Evolutionary conservation across 148 eudicot genomes (phyloP), one percentile per base, ranked within the genome.

Genomic region (Rhododendron molle): DNA sequence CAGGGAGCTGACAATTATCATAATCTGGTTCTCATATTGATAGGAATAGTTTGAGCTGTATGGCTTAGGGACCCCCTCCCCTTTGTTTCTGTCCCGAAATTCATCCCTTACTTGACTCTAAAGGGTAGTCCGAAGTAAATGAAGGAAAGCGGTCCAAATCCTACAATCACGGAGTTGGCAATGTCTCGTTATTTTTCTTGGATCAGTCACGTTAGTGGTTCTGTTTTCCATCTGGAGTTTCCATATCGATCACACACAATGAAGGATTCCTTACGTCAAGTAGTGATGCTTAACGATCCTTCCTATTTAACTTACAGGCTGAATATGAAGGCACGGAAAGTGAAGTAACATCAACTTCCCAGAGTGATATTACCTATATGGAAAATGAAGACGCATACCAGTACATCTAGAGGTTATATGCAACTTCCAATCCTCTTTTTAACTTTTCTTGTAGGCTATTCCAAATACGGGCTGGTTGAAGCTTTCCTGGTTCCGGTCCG

Each of bases 261-360:
- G 67, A 80, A 7, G 83, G 44, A 30, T 80, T 38, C 46, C 69
- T 44, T 7, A 11, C 11, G 15, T 3, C 7, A 20, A 28, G 26
- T 52, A 16, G 13, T 0, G 43, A 49, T 49, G 54, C 60, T 26
- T 40, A 15, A n/a, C 40, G 32, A 47, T 62, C 52, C 11, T 16
- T 46, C n/a, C 47, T 46, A 32, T 60, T 74, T 8, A 67, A 86
- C 36, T 84, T 90, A 92, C 98, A 96, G 98, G 96, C 96, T 79
- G 91, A 92, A 89, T 92, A 88, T 76, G 92, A 89, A 83, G 87
- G 86, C 18, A 26, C 52, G 40, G 92, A 87, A 72, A 85, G 84
- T 85, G 90, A 89, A 83, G 90, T 46, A 36, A 84, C 88, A 34
- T 87, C 92, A 40, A 80, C 89, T 85, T 91, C 88, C 56, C 89